Base-by-base conservation (phyloP, 2,329 filamentous ascomycete species). In the Cordyceps javanica region DNA sequence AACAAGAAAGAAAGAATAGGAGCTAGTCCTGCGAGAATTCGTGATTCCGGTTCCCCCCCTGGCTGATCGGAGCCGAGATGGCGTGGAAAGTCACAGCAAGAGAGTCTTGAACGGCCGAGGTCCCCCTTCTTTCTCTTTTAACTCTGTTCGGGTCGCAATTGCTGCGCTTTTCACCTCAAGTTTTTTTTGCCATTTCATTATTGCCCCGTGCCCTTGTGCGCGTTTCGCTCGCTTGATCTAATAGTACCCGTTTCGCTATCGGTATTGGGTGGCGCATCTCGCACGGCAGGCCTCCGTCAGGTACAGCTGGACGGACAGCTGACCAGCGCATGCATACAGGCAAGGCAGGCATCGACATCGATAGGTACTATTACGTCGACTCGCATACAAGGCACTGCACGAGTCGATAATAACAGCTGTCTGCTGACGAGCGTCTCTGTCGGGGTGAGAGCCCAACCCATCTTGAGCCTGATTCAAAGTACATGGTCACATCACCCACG, bases 11-110 rank as follows among this genome's bases (percentile, higher is more conserved):
- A 52, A 51, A 48, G 19, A 30, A 13, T 46, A 46, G 51, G 41
- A 45, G 48, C 21, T 10, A 39, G 57, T 23, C 36, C 48, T 41
- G 54, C 42, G 39, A 55, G 39, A 54, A 54, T 44, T 41, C 23
- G n/a, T 52, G 49, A 32, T 54, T 21, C 54, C 38, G 25, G 52
- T 53, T 11, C 53, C 32, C 48, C 46, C 45, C 45, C 53, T 53
- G 58, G 44, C 46, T 55, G 46, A 49, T 55, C 44, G 39, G 52
- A 54, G 53, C 38, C 19, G 53, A 25, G 3, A 23, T 36, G 16
- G 58, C 14, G 19, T 21, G n/a, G 46, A 25, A 19, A 25, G 7
- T n/a, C 16, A 39, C 26, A 38, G 36, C 26, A 44, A 32, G 51
- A 59, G 41, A 34, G 41, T 19, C 21, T 44, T 55, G 44, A 39